phyloP scores from a whole-genome alignment of 179 eudicot genomes.

The Nepenthes alata region DNA sequence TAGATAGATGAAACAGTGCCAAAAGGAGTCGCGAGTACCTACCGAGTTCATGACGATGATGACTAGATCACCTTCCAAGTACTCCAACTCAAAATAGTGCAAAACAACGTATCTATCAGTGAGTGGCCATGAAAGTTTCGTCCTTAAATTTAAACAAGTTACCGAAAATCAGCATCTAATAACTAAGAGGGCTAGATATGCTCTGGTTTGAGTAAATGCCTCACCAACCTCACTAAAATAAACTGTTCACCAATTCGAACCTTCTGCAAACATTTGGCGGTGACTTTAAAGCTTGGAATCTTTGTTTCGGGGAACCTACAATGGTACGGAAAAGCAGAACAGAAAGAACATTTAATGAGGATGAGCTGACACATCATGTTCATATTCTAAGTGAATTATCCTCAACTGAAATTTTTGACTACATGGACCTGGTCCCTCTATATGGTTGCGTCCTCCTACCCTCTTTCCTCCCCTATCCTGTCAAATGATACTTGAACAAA shows the following conservation, averaged over 20 bases:
- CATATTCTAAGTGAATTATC: background rate
- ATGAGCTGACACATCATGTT: background rate
- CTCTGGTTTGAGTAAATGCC: background rate
- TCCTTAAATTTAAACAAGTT: slow-evolving; percentile 73
- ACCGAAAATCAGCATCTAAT: slow-evolving; percentile 24
- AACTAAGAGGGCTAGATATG: slow-evolving; percentile 2
- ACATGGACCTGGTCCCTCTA: background rate
- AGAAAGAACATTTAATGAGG: background rate
- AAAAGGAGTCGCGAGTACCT: slow-evolving; percentile 6
- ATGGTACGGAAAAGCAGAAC: background rate
- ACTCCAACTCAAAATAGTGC: slow-evolving; percentile 68
- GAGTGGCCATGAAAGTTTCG: slow-evolving; percentile 92
- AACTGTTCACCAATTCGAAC: slow-evolving; percentile 71
- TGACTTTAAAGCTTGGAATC: slow-evolving; percentile 65
- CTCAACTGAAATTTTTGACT: background rate
- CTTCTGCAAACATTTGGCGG: slow-evolving; percentile 50
- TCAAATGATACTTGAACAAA: no score
- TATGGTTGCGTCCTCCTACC: no score
- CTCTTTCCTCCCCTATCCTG: no score
- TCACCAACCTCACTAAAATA: slow-evolving; percentile 70
- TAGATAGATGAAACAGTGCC: no score
- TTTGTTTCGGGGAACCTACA: slow-evolving; percentile 69
- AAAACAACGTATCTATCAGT: slow-evolving; percentile 70
- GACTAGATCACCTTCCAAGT: slow-evolving; percentile 64
- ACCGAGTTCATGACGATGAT: slow-evolving; percentile 72